phyloP scores from a whole-genome alignment of 306 rosid genomes.

The Benincasa hispida region DNA sequence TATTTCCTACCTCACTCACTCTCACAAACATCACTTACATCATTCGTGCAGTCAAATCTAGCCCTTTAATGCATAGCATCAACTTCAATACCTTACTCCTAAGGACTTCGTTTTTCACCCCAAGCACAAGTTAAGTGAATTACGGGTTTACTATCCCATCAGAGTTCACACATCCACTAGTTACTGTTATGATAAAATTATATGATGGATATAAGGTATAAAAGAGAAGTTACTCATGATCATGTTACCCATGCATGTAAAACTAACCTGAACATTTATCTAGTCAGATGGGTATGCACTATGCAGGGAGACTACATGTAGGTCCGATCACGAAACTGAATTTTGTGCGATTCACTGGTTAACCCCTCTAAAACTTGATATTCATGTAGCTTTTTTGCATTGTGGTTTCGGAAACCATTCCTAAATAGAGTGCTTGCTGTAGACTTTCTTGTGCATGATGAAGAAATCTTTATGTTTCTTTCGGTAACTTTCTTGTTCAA shows the following conservation, averaged over 20 bases:
- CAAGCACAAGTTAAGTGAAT: background rate
- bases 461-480: constrained; percentile 12
- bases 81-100: background rate
- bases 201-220: background rate
- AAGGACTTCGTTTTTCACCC: background rate
- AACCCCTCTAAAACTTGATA: constrained; percentile 23
- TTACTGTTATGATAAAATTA: background rate
- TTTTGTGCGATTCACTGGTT: constrained; percentile 11
- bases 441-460: constrained; percentile 17
- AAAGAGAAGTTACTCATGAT: background rate
- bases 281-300: background rate
- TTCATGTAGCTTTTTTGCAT: constrained; percentile 36
- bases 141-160: background rate
- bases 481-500: constrained; percentile 37
- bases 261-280: background rate
- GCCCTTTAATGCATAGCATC: background rate
- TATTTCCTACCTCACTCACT: background rate
- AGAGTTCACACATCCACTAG: background rate
- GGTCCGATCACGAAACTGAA: constrained; percentile 17
- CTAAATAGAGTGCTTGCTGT: constrained; percentile 57
- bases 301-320: background rate
- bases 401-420: constrained; percentile 55
- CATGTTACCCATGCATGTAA: background rate
- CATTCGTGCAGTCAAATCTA: background rate
- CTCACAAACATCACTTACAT: background rate